These are phyloP conservation scores for Obelidium mucronatum DNA, from an alignment of 192 early-diverging fungal genomes.

Conservation along the genomic window DNA sequence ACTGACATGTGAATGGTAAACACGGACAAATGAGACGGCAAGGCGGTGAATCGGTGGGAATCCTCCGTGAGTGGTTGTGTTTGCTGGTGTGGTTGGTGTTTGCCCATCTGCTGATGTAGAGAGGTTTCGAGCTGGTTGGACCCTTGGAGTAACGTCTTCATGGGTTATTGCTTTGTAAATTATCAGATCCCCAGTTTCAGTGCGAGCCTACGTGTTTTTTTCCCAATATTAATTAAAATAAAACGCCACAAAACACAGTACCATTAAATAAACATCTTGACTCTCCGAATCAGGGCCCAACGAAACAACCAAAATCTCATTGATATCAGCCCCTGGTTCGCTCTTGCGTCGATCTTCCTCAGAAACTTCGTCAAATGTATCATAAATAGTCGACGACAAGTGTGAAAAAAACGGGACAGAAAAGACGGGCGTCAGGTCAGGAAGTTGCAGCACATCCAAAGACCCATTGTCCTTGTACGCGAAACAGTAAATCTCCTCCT, in stretches of 20 bases:
- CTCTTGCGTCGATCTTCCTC: slow-evolving; percentile 38
- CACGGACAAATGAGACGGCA: slow-evolving; percentile 70
- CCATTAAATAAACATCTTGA: slow-evolving; percentile 73
- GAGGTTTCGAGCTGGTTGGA: neutral
- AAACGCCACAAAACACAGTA: slow-evolving; percentile 41
- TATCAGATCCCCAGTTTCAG: slow-evolving; percentile 69
- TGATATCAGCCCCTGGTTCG: slow-evolving; percentile 56
- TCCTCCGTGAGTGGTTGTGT: neutral
- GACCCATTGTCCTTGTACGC: slow-evolving; percentile 68
- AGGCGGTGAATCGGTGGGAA: slow-evolving; percentile 56
- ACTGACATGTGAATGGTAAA: slow-evolving; percentile 69
- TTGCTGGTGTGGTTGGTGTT: slow-evolving; percentile 11
- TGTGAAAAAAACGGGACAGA: slow-evolving; percentile 42
- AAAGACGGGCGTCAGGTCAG: slow-evolving; percentile 44
- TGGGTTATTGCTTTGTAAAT: slow-evolving; percentile 74
- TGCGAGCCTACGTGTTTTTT: slow-evolving; percentile 58
- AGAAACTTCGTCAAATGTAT: slow-evolving; percentile 1
- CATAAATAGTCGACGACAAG: slow-evolving; percentile 4
- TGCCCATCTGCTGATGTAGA: neutral
- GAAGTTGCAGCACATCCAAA: slow-evolving; percentile 64
- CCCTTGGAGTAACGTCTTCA: slow-evolving; percentile 26
- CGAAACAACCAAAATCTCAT: slow-evolving; percentile 73
- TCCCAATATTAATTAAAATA: neutral
- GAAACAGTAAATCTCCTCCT: slow-evolving; percentile 62
- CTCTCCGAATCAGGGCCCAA: slow-evolving; percentile 61